These are phyloP conservation scores for Xerocomus potaroensis DNA, from an alignment of 768 basidiomycete species.

Conservation along the genomic window DNA sequence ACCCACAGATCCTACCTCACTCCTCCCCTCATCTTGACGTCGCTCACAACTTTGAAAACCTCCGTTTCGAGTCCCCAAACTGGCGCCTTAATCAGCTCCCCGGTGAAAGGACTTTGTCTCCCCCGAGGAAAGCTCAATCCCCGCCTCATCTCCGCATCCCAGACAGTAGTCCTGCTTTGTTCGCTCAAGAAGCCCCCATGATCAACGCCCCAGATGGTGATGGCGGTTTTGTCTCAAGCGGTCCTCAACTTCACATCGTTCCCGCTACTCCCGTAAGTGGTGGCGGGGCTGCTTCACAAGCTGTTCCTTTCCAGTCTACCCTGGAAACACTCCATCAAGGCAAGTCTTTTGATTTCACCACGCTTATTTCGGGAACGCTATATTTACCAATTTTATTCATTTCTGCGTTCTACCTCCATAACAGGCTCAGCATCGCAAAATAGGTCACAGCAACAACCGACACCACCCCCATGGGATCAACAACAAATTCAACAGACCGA, in stretches of 20 bases:
- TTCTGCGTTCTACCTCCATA: constrained; percentile 25
- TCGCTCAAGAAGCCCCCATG: constrained; percentile 42
- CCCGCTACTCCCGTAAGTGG: constrained; percentile 79
- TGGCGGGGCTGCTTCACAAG: constrained; percentile 44
- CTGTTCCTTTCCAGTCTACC: constrained; percentile 49
- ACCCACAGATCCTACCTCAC: constrained; percentile 37
- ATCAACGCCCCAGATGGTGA: constrained; percentile 63
- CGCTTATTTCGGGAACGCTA: constrained; percentile 30
- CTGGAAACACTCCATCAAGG: constrained; percentile 51
- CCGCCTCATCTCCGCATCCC: constrained; percentile 61
- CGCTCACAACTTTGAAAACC: constrained; percentile 52
- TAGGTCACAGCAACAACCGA: constrained; percentile 30
- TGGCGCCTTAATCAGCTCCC: constrained; percentile 51
- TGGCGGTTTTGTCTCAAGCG: constrained; percentile 41
- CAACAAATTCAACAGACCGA: constrained; percentile 35
- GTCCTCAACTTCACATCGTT: constrained; percentile 72
- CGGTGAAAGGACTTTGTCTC: constrained; percentile 34
- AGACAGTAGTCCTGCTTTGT: constrained; percentile 42
- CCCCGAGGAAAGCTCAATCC: constrained; percentile 54
- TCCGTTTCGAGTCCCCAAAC: constrained; percentile 62
- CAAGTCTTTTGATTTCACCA: constrained; percentile 36
- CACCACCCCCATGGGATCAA: constrained; percentile 34
- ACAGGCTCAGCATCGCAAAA: constrained; percentile 30
- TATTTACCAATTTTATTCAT: constrained; percentile 27
- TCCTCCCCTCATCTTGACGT: constrained; percentile 57